These are phyloP conservation scores for Pisolithus microcarpus DNA, from an alignment of 768 basidiomycete species.

Conservation along the genomic window DNA sequence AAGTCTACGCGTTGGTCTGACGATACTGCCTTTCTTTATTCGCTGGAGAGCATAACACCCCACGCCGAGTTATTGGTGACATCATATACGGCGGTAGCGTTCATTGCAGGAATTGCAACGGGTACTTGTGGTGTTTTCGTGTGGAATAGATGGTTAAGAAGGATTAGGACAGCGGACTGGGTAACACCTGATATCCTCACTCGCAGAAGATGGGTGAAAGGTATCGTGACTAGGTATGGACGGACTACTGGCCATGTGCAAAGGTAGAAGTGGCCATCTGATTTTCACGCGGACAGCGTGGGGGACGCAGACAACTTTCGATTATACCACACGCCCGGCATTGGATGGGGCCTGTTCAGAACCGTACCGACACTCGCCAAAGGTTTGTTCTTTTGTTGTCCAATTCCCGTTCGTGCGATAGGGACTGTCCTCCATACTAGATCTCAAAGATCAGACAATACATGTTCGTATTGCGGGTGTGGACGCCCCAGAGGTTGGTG, in stretches of 20 bases:
- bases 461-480: constrained; percentile 86
- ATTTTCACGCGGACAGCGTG: constrained; percentile 40
- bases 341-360: constrained; percentile 67
- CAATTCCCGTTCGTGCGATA: not conserved
- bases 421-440: constrained; percentile 29
- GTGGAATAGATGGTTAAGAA: constrained; percentile 41
- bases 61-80: not conserved
- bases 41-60: not conserved
- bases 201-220: constrained; percentile 59
- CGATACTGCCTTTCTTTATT: not conserved
- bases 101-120: not conserved
- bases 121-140: constrained; percentile 12
- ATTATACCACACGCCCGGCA: constrained; percentile 75
- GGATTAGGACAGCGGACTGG: constrained; percentile 60
- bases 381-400: constrained; percentile 33
- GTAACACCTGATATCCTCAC: constrained; percentile 53
- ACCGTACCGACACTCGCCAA: constrained; percentile 49
- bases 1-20: not conserved
- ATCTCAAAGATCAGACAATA: constrained; percentile 72
- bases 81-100: not conserved
- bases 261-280: not conserved
- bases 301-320: constrained; percentile 84
- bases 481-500: constrained; percentile 82
- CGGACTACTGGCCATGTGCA: not conserved
- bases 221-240: constrained; percentile 67